Conservation (phyloP, 2,329 filamentous ascomycete species). For the Huntiella abstrusa region DNA sequence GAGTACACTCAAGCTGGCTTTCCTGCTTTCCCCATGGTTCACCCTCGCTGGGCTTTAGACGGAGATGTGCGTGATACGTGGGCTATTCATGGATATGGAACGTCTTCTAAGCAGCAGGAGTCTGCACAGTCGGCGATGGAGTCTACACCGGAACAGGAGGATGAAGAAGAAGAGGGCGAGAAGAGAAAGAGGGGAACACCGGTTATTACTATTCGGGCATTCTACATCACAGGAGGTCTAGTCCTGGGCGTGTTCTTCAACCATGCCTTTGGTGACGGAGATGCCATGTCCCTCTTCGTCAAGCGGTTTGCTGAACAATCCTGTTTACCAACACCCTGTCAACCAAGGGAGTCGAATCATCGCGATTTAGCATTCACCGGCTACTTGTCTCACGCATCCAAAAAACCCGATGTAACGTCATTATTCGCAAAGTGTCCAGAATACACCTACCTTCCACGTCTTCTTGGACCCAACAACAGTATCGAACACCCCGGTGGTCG, state of each 20-base stretch:
- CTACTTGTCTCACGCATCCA: conserved; percentile 6
- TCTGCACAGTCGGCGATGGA: too few relatives aligned
- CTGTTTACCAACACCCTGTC: conserved; percentile 12
- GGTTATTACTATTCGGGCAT: conserved; percentile 21
- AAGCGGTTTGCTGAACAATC: conserved; percentile 19
- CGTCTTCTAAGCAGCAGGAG: too few relatives aligned
- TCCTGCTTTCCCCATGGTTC: conserved; percentile 17
- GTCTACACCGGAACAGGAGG: neutral
- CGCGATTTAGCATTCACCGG: conserved; percentile 14
- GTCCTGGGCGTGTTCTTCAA: conserved; percentile 24
- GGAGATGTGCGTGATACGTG: conserved; percentile 1
- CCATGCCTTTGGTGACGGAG: conserved; percentile 25
- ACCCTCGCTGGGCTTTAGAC: conserved; percentile 13
- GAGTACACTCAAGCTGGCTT: conserved; percentile 16
- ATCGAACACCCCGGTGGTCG: conserved; percentile 15
- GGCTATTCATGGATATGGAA: too few relatives aligned
- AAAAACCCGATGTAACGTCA: too few relatives aligned
- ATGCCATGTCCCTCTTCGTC: conserved; percentile 22
- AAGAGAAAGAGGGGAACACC: conserved; percentile 15
- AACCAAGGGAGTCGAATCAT: neutral
- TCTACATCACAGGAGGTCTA: conserved; percentile 22
- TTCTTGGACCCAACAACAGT: conserved; percentile 20
- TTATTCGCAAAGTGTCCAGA: conserved; percentile 21
- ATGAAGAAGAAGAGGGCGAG: neutral
- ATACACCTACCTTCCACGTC: conserved; percentile 18